A percentile compares a stretch with the other conserved stretches of the same genome.
Evolutionary conservation across 129 eudicot genomes (phyloP).

Genomic region (Tanacetum coccineum): DNA sequence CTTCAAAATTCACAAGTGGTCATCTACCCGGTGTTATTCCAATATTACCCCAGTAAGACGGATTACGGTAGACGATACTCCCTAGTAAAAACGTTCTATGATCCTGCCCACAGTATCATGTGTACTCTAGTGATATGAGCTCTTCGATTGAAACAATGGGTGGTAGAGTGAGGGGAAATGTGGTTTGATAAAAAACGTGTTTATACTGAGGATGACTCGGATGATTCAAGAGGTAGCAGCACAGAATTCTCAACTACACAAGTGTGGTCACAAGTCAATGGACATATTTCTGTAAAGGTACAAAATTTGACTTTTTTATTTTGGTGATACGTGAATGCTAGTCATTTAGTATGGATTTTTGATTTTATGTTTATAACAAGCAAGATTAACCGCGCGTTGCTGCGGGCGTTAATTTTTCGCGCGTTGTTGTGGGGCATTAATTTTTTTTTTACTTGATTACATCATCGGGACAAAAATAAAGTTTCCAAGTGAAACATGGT

Average conservation of each 20-base stretch:
- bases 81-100: slow-evolving; percentile 24
- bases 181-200: slow-evolving; percentile 34
- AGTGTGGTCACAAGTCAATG: slow-evolving; percentile 29
- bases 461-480: no score
- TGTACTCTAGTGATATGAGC: slow-evolving; percentile 58
- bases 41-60: slow-evolving; percentile 40
- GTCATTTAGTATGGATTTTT: slow-evolving; percentile 3
- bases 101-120: slow-evolving; percentile 52
- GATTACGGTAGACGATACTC: slow-evolving; percentile 79
- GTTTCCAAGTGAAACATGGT: no score
- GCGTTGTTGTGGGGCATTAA: no score
- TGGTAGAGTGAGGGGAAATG: slow-evolving; percentile 38
- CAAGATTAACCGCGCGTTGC: no score
- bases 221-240: slow-evolving; percentile 63
- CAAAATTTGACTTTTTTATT: slow-evolving; percentile 18
- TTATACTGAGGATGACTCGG: slow-evolving; percentile 59
- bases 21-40: slow-evolving; percentile 58
- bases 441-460: no score
- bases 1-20: slow-evolving; percentile 61
- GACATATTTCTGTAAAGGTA: slow-evolving; percentile 27
- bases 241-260: slow-evolving; percentile 64
- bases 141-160: slow-evolving; percentile 56
- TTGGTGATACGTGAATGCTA: slow-evolving; percentile 17
- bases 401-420: no score
- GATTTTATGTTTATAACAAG: no score